These are phyloP conservation scores for Periconia sp. DNA, from an alignment of 2,329 filamentous ascomycete genomes.

Conservation along the genomic window DNA sequence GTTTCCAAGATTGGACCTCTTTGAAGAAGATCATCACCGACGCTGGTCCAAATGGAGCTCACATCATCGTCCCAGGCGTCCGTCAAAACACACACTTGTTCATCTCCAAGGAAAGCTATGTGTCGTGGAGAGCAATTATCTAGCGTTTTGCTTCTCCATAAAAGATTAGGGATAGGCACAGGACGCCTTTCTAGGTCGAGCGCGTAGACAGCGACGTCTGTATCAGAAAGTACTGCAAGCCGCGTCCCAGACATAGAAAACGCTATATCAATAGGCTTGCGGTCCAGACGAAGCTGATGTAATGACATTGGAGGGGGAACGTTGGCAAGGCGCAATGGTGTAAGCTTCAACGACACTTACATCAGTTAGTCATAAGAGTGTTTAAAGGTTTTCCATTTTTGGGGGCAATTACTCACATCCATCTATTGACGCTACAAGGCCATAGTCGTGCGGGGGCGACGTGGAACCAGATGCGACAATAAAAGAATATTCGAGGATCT, in stretches of 20 bases:
- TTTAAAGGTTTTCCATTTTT: too few species aligned
- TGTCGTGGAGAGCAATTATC: conserved; percentile 48
- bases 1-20: conserved; percentile 31
- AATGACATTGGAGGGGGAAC: conserved; percentile 93
- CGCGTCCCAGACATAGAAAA: conserved; percentile 57
- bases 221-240: conserved; percentile 74
- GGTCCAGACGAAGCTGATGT: conserved; percentile 70
- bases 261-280: conserved; percentile 74
- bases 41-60: conserved; percentile 33
- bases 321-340: conserved; percentile 82
- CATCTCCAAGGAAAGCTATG: conserved; percentile 53
- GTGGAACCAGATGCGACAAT: conserved; percentile 72
- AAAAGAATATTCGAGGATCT: conserved; percentile 70
- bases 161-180: conserved; percentile 52
- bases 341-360: conserved; percentile 72
- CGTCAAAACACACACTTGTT: conserved; percentile 43
- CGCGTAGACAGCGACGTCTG: conserved; percentile 70
- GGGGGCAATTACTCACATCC: conserved; percentile 65
- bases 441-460: conserved; percentile 74
- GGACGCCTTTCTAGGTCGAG: conserved; percentile 69
- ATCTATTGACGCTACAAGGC: conserved; percentile 83
- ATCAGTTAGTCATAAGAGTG: conserved; percentile 12
- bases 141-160: conserved; percentile 38
- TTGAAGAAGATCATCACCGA: conserved; percentile 23
- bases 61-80: conserved; percentile 41